Evolutionary conservation across 352 stramenopile genomes (phyloP).

Genomic region (Pythium myriotylum): DNA sequence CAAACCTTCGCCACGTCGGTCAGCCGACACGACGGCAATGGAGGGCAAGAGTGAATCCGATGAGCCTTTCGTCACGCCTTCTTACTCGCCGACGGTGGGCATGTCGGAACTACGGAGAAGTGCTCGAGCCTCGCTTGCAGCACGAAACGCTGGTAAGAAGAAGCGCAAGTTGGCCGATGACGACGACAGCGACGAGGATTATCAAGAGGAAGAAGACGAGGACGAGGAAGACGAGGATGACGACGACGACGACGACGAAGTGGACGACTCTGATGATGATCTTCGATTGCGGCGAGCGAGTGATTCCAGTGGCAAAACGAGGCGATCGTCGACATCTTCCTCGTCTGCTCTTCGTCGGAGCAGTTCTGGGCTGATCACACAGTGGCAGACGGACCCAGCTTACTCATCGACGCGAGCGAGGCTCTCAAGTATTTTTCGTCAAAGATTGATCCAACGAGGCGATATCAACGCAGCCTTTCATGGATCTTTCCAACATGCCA

Average conservation of each 20-base stretch:
- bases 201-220: constrained; percentile 17
- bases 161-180: constrained; percentile 26
- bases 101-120: constrained; percentile 20
- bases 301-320: constrained; percentile 13
- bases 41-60: constrained; percentile 13
- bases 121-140: constrained; percentile 4
- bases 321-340: constrained; percentile 2
- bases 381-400: constrained; percentile 25
- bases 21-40: neutral
- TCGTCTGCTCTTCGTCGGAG: neutral
- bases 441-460: constrained; percentile 51
- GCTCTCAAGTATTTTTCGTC: constrained; percentile 65
- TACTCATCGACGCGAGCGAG: constrained; percentile 41
- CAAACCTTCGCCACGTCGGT: constrained; percentile 9
- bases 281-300: neutral
- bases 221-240: constrained; percentile 31
- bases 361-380: neutral
- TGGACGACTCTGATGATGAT: constrained; percentile 17
- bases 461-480: constrained; percentile 30
- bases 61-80: constrained; percentile 17
- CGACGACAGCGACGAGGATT: constrained; percentile 34
- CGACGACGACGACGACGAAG: constrained; percentile 22
- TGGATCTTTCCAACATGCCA: constrained; percentile 26
- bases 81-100: constrained; percentile 1
- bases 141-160: constrained; percentile 5